phyloP scores from a whole-genome alignment of 176 grass and related monocot species.

The Leersia perrieri region DNA sequence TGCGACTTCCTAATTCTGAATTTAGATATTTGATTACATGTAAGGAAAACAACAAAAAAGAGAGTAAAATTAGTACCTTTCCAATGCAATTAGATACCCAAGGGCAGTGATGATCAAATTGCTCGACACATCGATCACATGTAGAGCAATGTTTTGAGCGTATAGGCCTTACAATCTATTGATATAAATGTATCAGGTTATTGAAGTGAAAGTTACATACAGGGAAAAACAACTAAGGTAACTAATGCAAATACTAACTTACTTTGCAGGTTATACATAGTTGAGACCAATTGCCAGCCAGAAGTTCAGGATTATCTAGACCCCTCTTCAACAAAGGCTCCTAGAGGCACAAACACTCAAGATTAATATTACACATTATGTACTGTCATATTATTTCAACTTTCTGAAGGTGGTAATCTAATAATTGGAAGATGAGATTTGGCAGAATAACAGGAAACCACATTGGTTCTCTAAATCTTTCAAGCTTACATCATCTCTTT shows the following conservation, averaged over 20 bases:
- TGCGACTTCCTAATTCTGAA: constrained; percentile 1
- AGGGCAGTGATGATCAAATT: constrained; percentile 98
- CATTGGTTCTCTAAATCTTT: constrained; percentile 26
- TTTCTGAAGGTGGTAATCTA: constrained; percentile 5
- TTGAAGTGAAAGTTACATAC: constrained; percentile 7
- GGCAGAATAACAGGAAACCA: constrained; percentile 6
- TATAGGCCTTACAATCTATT: constrained; percentile 90
- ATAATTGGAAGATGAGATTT: constrained; percentile 1
- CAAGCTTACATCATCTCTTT: constrained; percentile 83
- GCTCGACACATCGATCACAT: constrained; percentile 90
- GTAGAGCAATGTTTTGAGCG: constrained; percentile 98
- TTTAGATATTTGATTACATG: background rate
- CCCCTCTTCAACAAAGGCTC: constrained; percentile 89
- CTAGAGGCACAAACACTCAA: constrained; percentile 40
- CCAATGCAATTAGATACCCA: constrained; percentile 99
- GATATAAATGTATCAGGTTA: constrained; percentile 39
- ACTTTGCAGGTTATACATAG: constrained; percentile 97
- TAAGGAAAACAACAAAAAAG: constrained; percentile 13
- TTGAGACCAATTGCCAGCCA: constrained; percentile 88
- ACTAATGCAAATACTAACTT: constrained; percentile 30
- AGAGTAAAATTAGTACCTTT: constrained; percentile 50
- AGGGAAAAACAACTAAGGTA: background rate
- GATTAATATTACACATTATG: constrained; percentile 25
- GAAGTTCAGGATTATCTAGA: constrained; percentile 70
- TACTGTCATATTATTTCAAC: constrained; percentile 6